Conservation (phyloP, 208 protist species). For the Endotrypanum monterogeii region DNA sequence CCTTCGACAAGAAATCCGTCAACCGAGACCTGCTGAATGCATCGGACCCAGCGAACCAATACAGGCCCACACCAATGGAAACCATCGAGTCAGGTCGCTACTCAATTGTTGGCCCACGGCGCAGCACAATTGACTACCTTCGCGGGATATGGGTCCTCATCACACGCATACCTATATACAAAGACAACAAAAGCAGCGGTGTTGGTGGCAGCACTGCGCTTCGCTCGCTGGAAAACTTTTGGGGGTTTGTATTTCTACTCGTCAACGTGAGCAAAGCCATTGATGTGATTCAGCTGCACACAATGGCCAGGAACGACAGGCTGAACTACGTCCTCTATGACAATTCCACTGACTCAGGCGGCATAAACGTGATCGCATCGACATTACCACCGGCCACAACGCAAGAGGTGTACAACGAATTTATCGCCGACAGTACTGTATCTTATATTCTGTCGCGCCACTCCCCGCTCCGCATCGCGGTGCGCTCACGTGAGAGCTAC, state of each 20-base stretch:
- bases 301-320: background rate
- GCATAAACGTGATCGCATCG: slow-evolving; percentile 10
- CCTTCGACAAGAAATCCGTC: slow-evolving; percentile 6
- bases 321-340: slow-evolving; percentile 55
- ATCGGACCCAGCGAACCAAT: background rate
- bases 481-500: slow-evolving; percentile 19
- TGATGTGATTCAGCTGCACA: slow-evolving; percentile 21
- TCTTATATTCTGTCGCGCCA: background rate
- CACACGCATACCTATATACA: slow-evolving; percentile 55
- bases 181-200: slow-evolving; percentile 10
- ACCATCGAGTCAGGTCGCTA: slow-evolving; percentile 27
- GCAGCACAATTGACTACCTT: slow-evolving; percentile 8
- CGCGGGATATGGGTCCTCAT: slow-evolving; percentile 37
- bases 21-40: slow-evolving; percentile 28
- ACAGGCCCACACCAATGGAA: slow-evolving; percentile 21
- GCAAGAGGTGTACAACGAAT: slow-evolving; percentile 20
- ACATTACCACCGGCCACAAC: slow-evolving; percentile 22
- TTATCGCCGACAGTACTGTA: slow-evolving; percentile 26
- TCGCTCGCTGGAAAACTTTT: slow-evolving; percentile 43
- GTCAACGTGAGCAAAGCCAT: slow-evolving; percentile 52
- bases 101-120: slow-evolving; percentile 36
- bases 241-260: slow-evolving; percentile 57
- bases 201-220: too few relatives aligned
- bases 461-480: slow-evolving; percentile 27
- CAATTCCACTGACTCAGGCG: too few relatives aligned